Evolutionary conservation across 352 stramenopile species (phyloP).

Genomic region (Blastocystis sp.): DNA sequence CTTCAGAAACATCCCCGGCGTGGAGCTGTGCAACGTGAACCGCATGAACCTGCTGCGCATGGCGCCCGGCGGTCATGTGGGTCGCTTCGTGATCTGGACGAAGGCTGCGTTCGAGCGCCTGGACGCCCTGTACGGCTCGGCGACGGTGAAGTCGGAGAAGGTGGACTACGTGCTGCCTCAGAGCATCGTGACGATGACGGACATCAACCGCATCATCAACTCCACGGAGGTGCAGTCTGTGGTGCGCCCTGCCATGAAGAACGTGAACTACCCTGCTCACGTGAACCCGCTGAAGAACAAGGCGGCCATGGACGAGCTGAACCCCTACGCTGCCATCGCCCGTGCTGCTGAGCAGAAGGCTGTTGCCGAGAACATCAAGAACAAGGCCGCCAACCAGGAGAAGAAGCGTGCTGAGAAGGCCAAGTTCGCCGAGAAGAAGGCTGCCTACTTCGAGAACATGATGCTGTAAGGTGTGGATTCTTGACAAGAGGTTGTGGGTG

Average conservation of each 20-base stretch:
- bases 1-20: conserved; percentile 94
- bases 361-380: conserved; percentile 81
- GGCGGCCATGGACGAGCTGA: conserved; percentile 90
- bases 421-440: conserved; percentile 77
- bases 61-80: conserved; percentile 93
- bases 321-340: conserved; percentile 89
- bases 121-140: conserved; percentile 84
- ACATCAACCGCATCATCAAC: conserved; percentile 74
- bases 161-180: conserved; percentile 85
- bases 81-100: conserved; percentile 97
- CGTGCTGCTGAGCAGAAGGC: conserved; percentile 83
- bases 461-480: conserved; percentile 63
- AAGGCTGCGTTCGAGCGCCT: conserved; percentile 93
- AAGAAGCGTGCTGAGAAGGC: conserved; percentile 83
- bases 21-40: conserved; percentile 94
- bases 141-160: conserved; percentile 76
- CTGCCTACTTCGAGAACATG: conserved; percentile 78
- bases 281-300: conserved; percentile 94
- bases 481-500: not conserved
- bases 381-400: conserved; percentile 79
- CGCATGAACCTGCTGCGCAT: conserved; percentile 94
- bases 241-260: conserved; percentile 86
- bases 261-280: conserved; percentile 86
- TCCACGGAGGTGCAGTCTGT: conserved; percentile 96
- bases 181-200: conserved; percentile 91